Percentiles rank a stretch among this genome's conserved stretches.
phyloP scores from a whole-genome alignment of 306 rosid genomes.

The Cicer yamashitae region DNA sequence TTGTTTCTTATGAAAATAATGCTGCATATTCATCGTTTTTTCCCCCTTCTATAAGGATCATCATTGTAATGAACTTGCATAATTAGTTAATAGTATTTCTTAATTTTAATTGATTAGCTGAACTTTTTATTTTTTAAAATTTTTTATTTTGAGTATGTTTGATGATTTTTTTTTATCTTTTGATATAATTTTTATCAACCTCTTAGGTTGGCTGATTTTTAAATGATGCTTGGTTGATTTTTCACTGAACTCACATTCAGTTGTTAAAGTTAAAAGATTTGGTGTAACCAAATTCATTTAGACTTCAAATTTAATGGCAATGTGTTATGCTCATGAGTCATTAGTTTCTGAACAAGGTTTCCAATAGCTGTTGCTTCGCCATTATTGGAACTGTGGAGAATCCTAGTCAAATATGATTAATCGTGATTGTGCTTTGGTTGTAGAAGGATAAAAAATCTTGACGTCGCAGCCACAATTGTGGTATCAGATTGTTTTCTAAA shows the following conservation, averaged over 20 bases:
- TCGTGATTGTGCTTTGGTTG: neutral
- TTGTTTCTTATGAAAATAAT: neutral
- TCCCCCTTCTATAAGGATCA: neutral
- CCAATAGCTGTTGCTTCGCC: neutral
- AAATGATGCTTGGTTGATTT: constrained; percentile 23
- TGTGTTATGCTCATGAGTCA: neutral
- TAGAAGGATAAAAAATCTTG: neutral
- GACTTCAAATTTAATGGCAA: neutral
- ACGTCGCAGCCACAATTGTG: neutral
- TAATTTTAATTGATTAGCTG: constrained; percentile 13
- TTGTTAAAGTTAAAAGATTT: neutral
- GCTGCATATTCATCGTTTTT: constrained; percentile 2
- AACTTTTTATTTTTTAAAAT: neutral
- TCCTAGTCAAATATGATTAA: neutral
- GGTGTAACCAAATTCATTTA: neutral
- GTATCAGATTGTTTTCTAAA: neutral
- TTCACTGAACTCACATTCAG: constrained; percentile 6
- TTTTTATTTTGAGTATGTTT: neutral
- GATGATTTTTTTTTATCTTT: neutral
- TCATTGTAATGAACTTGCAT: constrained; percentile 19
- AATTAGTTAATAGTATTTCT: constrained; percentile 14
- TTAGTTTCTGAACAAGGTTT: neutral
- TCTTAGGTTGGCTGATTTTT: neutral
- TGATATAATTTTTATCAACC: neutral
- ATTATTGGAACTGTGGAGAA: neutral